Percentiles rank a stretch among this genome's conserved stretches.
Evolutionary conservation across 345 rosid genomes (phyloP).

Genomic region (Eucalyptus polyanthemos): DNA sequence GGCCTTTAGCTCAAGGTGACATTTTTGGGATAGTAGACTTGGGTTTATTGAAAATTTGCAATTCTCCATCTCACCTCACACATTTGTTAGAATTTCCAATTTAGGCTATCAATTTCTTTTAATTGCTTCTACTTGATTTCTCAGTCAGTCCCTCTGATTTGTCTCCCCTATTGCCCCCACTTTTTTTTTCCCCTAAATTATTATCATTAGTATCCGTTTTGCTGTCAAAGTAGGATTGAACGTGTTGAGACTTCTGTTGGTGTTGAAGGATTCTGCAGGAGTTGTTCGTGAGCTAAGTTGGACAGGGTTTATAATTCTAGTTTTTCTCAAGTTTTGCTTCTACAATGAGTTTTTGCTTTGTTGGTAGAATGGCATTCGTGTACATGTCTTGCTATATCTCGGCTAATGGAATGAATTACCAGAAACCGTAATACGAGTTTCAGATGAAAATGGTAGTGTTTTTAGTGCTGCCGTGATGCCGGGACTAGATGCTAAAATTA

Average conservation of each 20-base stretch:
- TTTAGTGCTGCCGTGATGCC: neutral
- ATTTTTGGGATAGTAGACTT: neutral
- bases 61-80: neutral
- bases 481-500: neutral
- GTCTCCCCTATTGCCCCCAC: neutral
- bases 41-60: neutral
- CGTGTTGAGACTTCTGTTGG: neutral
- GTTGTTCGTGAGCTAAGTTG: neutral
- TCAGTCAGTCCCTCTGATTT: neutral
- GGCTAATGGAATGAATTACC: neutral
- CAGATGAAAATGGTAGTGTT: neutral
- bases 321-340: neutral
- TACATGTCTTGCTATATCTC: neutral
- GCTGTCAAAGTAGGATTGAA: neutral
- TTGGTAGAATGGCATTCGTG: neutral
- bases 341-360: neutral
- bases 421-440: neutral
- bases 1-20: neutral
- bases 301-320: neutral
- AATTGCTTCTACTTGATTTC: neutral
- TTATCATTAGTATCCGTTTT: neutral
- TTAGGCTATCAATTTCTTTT: neutral
- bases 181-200: no score
- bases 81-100: neutral
- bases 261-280: neutral